Evolutionary conservation across 179 eudicot species (phyloP), one percentile per base, ranked within the genome.

Genomic region (Sideroxylon spinosum): DNA sequence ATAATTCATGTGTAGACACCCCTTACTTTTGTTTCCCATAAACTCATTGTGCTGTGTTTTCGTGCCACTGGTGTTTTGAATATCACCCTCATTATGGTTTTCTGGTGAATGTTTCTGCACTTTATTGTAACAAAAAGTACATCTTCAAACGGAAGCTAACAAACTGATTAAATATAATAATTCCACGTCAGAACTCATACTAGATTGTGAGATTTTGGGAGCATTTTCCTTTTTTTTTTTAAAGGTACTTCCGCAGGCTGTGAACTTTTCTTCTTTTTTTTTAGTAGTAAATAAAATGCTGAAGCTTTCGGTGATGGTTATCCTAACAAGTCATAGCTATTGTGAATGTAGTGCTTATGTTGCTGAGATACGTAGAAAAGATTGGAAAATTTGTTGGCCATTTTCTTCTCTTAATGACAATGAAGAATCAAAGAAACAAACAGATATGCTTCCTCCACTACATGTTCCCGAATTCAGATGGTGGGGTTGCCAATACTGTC

Each of bases 401-500:
- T 81, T 81, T 64, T 23, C 76, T 71, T 64, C 66, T 20, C 70
- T 72, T 56, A 76, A 17, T 37, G 59, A 76, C 29, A 17, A 62
- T 61, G 72, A 71, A 46, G 76, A 62, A 70, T 46, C 56, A 16
- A 52, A 74, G 7, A 13, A 19, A 59, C 68, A 67, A 68, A n/a
- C 76, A 69, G 70, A 81, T 16, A 37, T 71, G 65, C 76, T 81
- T 76, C 80, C 80, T 76, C 76, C 83, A 17, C 52, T 81, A 14
- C 52, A 76, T 20, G 68, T 70, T 64, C 79, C 80, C 3, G 63
- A 76, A 37, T 81, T 81, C 66, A 76, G 67, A 76, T 81, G 65
- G 78, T 81, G 83, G 83, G 76, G 17, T 61, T 81, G 83, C 79
- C 71, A 70, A 76, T 70, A 62, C 61, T 81, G 83, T 55, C 46